Evolutionary conservation across 495 filamentous ascomycete species (phyloP), one percentile per base, ranked within the genome.

Genomic region (Daldinia loculata): DNA sequence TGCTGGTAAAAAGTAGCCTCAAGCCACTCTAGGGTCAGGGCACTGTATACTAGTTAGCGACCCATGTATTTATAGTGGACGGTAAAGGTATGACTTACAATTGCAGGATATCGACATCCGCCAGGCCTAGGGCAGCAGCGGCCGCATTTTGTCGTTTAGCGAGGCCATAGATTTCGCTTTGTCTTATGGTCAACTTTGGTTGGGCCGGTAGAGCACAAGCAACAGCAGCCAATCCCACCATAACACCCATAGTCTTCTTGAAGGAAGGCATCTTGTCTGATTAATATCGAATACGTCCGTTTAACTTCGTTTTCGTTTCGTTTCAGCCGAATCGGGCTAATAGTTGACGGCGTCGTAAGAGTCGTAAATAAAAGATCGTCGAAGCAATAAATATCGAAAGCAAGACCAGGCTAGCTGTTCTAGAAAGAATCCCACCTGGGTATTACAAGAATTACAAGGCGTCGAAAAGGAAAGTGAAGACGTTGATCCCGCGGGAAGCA

Each of bases 21-120:
- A 64, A 91, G 86, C 75, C 87, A 86, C 77, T 91, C 89, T 19
- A 89, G 79, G 12, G 89, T 90, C 61, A 91, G 80, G 62, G 89
- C 89, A 70, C 87, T 89, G 65, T 50, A 22, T 11, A 17, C 52
- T 63, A 58, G 71, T 79, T 61, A 74, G 66, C 32, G 43, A 36
- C 22, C 15, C 61, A 38, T 27, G 14, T 24, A 59, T 15, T 51
- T 39, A 27, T 22, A 26, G n/a, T 29, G 29, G 22, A 6, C 30
- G 59, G 41, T 36, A 22, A 19, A 6, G 26, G 38, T 41, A 39
- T 19, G 12, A 69, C 88, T 77, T 83, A 91, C 89, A 91, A 91
- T 85, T 91, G 87, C 19, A 91, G 84, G 66, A 91, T 91, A 74
- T 91, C 89, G 52, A 89, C 74, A 77, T 91, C 89, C 15, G 79